Conservation (phyloP, 441 rosid genomes). For the Pelargonium myrrhifolium region DNA sequence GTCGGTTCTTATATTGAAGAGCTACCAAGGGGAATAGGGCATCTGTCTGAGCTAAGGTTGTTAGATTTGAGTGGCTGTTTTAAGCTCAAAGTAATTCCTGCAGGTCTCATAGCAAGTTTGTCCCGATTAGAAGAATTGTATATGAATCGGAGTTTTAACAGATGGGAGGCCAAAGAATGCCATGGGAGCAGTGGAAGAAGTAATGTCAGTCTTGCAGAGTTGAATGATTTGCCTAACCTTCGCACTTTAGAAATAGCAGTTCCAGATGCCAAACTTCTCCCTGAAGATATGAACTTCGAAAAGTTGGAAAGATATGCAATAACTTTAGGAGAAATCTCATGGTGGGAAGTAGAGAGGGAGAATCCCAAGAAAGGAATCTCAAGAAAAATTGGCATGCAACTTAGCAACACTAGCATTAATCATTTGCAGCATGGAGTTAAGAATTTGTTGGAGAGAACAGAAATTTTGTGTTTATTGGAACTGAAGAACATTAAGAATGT, state of each 20-base stretch:
- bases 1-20: constrained; percentile 5
- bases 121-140: constrained; percentile 19
- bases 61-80: constrained; percentile 19
- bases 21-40: constrained; percentile 22
- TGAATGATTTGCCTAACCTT: too few species aligned
- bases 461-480: constrained; percentile 18
- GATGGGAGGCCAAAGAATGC: constrained; percentile 21
- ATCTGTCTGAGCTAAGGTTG: constrained; percentile 22
- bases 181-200: neutral
- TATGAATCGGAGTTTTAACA: constrained; percentile 6
- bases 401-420: neutral
- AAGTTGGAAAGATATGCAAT: too few species aligned
- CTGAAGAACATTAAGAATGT: constrained; percentile 14
- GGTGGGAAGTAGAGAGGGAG: neutral
- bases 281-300: too few species aligned
- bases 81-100: constrained; percentile 15
- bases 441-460: constrained; percentile 15
- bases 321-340: too few species aligned
- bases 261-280: too few species aligned
- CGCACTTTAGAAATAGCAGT: too few species aligned
- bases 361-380: neutral
- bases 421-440: constrained; percentile 10
- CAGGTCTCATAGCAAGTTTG: constrained; percentile 18
- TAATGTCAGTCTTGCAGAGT: neutral
- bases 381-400: neutral